Evolutionary conservation across 2,329 filamentous ascomycete genomes (phyloP).

Genomic region (Parafenestella ontariensis): DNA sequence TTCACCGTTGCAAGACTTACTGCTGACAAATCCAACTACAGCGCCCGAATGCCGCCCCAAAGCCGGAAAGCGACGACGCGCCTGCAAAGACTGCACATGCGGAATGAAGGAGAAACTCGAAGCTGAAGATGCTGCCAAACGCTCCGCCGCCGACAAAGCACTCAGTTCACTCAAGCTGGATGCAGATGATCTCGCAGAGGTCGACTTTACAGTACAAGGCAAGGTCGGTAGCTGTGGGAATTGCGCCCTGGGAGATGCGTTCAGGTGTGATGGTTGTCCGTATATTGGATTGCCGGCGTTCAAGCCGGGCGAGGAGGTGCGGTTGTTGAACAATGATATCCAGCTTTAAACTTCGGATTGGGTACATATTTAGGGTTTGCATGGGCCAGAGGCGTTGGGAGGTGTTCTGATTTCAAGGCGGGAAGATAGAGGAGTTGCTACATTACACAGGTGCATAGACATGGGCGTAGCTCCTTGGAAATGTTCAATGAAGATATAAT

Average conservation of each 20-base stretch:
- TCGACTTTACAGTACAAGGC: slow-evolving; percentile 97
- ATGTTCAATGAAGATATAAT: not conserved
- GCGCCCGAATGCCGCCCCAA: slow-evolving; percentile 88
- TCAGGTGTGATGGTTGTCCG: slow-evolving; percentile 70
- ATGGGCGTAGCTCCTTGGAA: not conserved
- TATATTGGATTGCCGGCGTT: slow-evolving; percentile 94
- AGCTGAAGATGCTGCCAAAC: slow-evolving; percentile 78
- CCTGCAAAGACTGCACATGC: slow-evolving; percentile 98
- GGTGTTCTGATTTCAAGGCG: not conserved
- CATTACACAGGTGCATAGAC: not conserved
- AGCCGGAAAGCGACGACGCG: slow-evolving; percentile 84
- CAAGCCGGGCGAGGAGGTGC: slow-evolving; percentile 94
- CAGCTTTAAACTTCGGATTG: slow-evolving; percentile 66
- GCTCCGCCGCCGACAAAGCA: slow-evolving; percentile 67
- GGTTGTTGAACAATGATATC: slow-evolving; percentile 82
- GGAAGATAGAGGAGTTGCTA: not conserved
- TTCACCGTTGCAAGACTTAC: slow-evolving; percentile 4
- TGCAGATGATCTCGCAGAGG: slow-evolving; percentile 80
- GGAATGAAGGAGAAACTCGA: slow-evolving; percentile 85
- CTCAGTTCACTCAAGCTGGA: slow-evolving; percentile 75
- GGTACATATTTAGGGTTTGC: not conserved
- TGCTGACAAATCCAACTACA: slow-evolving; percentile 46
- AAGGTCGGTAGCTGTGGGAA: slow-evolving; percentile 96
- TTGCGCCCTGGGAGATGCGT: slow-evolving; percentile 89
- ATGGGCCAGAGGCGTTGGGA: slow-evolving; percentile 5